phyloP scores from a whole-genome alignment of 108 stramenopile genomes.

The Seminavis robusta region DNA sequence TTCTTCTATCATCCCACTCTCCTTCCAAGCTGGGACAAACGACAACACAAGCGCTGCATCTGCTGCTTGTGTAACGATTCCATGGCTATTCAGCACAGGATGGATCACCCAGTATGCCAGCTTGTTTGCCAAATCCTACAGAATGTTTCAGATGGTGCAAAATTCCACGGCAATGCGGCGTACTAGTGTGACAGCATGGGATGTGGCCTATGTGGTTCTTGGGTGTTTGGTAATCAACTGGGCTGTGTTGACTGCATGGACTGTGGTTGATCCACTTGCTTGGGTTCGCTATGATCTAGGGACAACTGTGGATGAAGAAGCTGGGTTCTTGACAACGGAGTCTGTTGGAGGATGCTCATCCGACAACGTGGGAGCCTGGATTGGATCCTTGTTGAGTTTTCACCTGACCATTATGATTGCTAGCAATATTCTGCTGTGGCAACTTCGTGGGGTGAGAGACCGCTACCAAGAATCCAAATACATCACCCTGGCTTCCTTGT shows the following conservation, averaged over 20 bases:
- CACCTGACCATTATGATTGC: conserved; percentile 25
- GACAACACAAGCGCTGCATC: conserved; percentile 14
- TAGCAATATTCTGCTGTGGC: conserved; percentile 33
- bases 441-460: conserved; percentile 30
- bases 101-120: conserved; percentile 40
- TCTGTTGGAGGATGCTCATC: conserved; percentile 34
- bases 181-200: not conserved
- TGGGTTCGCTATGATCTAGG: not conserved
- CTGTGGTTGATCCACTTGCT: conserved; percentile 18
- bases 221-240: conserved; percentile 20
- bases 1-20: conserved; percentile 34
- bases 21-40: conserved; percentile 31
- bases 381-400: conserved; percentile 28
- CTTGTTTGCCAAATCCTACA: conserved; percentile 40
- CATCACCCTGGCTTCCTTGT: conserved; percentile 36
- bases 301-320: conserved; percentile 17
- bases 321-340: conserved; percentile 31
- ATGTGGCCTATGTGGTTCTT: conserved; percentile 25
- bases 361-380: conserved; percentile 5
- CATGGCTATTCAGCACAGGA: conserved; percentile 39
- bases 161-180: not conserved
- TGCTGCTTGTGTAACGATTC: conserved; percentile 25
- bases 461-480: conserved; percentile 50
- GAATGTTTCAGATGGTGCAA: conserved; percentile 7
- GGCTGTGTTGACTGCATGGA: conserved; percentile 32